Conservation (phyloP, 2,329 filamentous ascomycete species). For the Ilyonectria mors-panacis region DNA sequence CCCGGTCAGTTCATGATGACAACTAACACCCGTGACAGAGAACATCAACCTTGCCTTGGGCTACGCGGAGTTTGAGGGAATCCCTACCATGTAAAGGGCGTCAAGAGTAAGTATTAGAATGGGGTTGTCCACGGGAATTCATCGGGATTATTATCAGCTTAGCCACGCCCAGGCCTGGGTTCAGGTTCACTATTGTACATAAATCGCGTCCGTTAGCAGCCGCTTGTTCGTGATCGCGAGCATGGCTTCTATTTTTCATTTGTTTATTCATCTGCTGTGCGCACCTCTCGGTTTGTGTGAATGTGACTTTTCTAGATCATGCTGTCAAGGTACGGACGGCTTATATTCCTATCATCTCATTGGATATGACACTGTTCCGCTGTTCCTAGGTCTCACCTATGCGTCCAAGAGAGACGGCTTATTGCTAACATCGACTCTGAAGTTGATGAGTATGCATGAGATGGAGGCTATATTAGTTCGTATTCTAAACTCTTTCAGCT, state of each 20-base stretch:
- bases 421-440: too few relatives aligned
- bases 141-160: conserved; percentile 25
- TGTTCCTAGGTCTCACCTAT: too few relatives aligned
- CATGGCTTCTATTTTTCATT: conserved; percentile 1
- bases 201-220: conserved; percentile 7
- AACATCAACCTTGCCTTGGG: conserved; percentile 94
- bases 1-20: conserved; percentile 71
- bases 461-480: too few relatives aligned
- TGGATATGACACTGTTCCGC: not conserved
- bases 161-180: conserved; percentile 10
- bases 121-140: conserved; percentile 29
- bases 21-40: conserved; percentile 76
- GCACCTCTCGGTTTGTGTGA: not conserved
- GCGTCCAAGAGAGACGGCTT: too few relatives aligned
- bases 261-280: not conserved
- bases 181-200: conserved; percentile 22
- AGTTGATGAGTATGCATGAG: too few relatives aligned
- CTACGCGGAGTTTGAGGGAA: conserved; percentile 90
- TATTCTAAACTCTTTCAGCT: too few relatives aligned
- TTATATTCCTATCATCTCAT: not conserved
- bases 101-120: conserved; percentile 19
- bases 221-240: not conserved
- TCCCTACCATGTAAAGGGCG: conserved; percentile 68
- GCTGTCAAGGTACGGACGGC: not conserved
- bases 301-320: not conserved